phyloP scores from a whole-genome alignment of 345 rosid species.

The Brassica carinata region DNA sequence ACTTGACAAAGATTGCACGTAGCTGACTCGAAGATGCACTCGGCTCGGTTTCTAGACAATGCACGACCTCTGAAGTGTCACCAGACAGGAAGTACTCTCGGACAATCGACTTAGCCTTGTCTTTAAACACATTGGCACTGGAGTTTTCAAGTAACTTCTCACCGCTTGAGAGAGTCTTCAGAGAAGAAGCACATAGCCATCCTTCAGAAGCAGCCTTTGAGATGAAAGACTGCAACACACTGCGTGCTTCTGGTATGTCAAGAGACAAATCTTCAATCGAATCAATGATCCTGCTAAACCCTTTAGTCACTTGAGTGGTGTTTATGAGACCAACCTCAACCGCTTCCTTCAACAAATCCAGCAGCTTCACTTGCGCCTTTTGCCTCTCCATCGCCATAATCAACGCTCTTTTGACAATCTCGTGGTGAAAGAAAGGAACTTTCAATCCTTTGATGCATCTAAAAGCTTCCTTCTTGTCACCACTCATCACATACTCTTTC shows the following conservation, averaged over 20 bases:
- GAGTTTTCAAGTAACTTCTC: slow-evolving; percentile 47
- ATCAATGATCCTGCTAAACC: slow-evolving; percentile 71
- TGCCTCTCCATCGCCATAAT: slow-evolving; percentile 77
- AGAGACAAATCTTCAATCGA: slow-evolving; percentile 74
- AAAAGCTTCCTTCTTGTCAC: slow-evolving; percentile 75
- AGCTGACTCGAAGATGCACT: slow-evolving; percentile 48
- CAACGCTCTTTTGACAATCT: slow-evolving; percentile 74
- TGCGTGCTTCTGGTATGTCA: slow-evolving; percentile 74
- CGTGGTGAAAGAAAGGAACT: slow-evolving; percentile 89
- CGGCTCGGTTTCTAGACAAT: slow-evolving; percentile 65
- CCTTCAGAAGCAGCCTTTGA: slow-evolving; percentile 86
- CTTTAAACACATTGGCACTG: slow-evolving; percentile 51
- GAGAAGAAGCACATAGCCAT: slow-evolving; percentile 79
- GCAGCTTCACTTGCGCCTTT: slow-evolving; percentile 54
- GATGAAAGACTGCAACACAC: slow-evolving; percentile 60
- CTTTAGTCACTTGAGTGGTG: slow-evolving; percentile 78
- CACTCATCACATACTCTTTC: slow-evolving; percentile 64
- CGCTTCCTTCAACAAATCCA: slow-evolving; percentile 65
- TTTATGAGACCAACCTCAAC: slow-evolving; percentile 73
- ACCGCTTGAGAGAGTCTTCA: slow-evolving; percentile 52
- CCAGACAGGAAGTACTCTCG: slow-evolving; percentile 74
- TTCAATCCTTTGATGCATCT: slow-evolving; percentile 79
- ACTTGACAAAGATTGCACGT: slow-evolving; percentile 73
- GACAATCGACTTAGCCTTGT: slow-evolving; percentile 67
- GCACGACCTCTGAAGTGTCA: slow-evolving; percentile 62